Evolutionary conservation across 2,329 filamentous ascomycete species (phyloP).

Genomic region (Hypoxylon sp.): DNA sequence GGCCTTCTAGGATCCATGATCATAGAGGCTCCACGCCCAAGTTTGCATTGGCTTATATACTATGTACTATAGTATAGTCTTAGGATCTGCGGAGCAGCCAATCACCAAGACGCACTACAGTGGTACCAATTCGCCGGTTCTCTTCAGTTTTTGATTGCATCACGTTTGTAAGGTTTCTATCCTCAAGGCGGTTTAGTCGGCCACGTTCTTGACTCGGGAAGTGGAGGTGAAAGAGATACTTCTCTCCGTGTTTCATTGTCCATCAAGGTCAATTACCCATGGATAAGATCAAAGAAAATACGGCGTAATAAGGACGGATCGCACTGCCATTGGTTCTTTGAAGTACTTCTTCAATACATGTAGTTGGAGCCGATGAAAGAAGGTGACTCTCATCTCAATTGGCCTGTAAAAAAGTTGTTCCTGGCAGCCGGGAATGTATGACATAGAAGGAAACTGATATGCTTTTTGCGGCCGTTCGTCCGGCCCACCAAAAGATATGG

Average conservation of each 20-base stretch:
- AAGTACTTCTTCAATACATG: too few species aligned
- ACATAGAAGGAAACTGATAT: constrained; percentile 27
- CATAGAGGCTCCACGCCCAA: constrained; percentile 35
- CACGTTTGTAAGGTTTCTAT: constrained; percentile 25
- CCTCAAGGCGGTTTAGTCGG: constrained; percentile 32
- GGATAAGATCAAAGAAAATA: background rate
- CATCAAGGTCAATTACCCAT: constrained; percentile 16
- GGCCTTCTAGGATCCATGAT: constrained; percentile 31
- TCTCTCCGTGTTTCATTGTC: constrained; percentile 5
- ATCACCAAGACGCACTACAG: constrained; percentile 31
- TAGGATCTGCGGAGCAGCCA: constrained; percentile 41
- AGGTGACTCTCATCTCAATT: constrained; percentile 13
- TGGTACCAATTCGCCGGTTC: constrained; percentile 33
- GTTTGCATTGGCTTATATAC: constrained; percentile 31
- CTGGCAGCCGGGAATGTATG: constrained; percentile 27
- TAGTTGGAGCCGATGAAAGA: too few species aligned
- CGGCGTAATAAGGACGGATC: background rate
- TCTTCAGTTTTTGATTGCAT: constrained; percentile 31
- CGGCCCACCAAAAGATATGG: constrained; percentile 24
- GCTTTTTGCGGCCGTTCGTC: constrained; percentile 32
- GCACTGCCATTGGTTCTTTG: constrained; percentile 6
- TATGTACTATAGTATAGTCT: constrained; percentile 34
- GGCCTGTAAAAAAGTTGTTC: constrained; percentile 12
- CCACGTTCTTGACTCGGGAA: constrained; percentile 36
- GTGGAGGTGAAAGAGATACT: constrained; percentile 20